These are phyloP conservation scores for Phanerodontia chrysosporium DNA, from an alignment of 768 basidiomycete genomes.

Conservation along the genomic window DNA sequence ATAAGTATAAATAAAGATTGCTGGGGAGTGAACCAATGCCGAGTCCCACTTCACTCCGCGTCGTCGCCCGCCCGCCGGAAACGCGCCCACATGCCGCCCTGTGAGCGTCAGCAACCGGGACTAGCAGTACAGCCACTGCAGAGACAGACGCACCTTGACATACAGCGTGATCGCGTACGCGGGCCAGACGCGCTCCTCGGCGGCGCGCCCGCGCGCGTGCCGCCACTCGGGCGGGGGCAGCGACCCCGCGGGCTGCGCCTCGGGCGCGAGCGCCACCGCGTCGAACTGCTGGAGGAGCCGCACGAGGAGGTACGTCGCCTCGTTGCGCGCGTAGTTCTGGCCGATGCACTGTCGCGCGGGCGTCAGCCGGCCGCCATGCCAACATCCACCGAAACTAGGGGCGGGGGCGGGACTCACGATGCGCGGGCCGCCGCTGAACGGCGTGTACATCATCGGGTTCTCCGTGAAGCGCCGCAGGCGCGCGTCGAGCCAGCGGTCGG, in stretches of 20 bases:
- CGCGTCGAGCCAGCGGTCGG: conserved; percentile 70
- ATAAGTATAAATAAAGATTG: too few relatives aligned
- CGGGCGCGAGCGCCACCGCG: conserved; percentile 52
- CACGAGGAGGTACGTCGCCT: conserved; percentile 69
- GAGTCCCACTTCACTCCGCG: not conserved
- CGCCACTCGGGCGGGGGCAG: conserved; percentile 59
- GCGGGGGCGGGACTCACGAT: conserved; percentile 31
- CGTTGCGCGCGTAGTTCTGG: conserved; percentile 73
- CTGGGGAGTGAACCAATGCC: too few relatives aligned
- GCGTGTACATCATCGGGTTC: conserved; percentile 67
- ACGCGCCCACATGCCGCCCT: conserved; percentile 39
- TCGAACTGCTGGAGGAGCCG: conserved; percentile 63
- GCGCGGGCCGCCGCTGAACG: conserved; percentile 70
- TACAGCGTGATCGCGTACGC: conserved; percentile 61
- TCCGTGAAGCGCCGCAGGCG: conserved; percentile 46
- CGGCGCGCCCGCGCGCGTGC: conserved; percentile 36
- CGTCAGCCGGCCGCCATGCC: too few relatives aligned
- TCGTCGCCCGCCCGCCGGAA: conserved; percentile 27
- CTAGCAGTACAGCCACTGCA: not conserved
- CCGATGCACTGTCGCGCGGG: conserved; percentile 58
- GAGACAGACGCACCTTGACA: conserved; percentile 48
- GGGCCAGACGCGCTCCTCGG: conserved; percentile 57
- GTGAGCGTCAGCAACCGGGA: not conserved
- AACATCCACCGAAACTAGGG: not conserved
- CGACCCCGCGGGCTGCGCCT: conserved; percentile 60